Evolutionary conservation across 495 filamentous ascomycete species (phyloP), one percentile per base, ranked within the genome.

Genomic region (Neurospora tetraspora): DNA sequence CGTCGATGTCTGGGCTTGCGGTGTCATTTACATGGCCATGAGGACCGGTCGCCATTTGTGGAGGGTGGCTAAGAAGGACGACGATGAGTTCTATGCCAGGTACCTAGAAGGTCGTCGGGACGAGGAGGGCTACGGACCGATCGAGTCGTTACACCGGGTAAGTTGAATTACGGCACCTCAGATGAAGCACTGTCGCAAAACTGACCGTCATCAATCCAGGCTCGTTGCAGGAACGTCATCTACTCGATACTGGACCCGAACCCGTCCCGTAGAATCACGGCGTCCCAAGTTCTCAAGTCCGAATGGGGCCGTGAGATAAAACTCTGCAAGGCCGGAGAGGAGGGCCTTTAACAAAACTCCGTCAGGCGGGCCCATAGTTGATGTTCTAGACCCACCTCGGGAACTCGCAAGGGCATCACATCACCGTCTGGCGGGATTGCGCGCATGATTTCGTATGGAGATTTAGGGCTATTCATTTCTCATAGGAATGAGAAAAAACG

Each of bases 21-120:
- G 96, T 76, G 96, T 99, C 39, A 98, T 99, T 71, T 99, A 99
- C 84, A 98, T 99, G 96, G 96, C 96, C 8, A 99, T 99, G 96
- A 88, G 96, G 69, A 99, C 96, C 18, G 96, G 96, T 53, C 85
- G 96, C 39, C 96, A 99, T 83, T 84, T 98, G 5, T 99, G 96
- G 96, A 89, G 94, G n/a, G 87, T 97, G 14, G 96, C 96, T 8
- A 93, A 93, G 81, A 94, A 92, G 80, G 95, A 96, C 53, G 95
- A 98, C 77, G 96, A 99, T 76, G 96, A 98, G 74, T 99, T 98
- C 76, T 99, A 96, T 76, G 91, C 92, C 71, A 90, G 94, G 14
- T 99, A 99, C 77, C 85, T 98, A 7, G 91, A 96, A 77, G 96
- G 94, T 39, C 90, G 96, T 39, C 91, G 92, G 77, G 93, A 96